Evolutionary conservation across 257 asterid genomes (phyloP), one percentile per base, ranked within the genome.

Genomic region (Echium plantagineum): DNA sequence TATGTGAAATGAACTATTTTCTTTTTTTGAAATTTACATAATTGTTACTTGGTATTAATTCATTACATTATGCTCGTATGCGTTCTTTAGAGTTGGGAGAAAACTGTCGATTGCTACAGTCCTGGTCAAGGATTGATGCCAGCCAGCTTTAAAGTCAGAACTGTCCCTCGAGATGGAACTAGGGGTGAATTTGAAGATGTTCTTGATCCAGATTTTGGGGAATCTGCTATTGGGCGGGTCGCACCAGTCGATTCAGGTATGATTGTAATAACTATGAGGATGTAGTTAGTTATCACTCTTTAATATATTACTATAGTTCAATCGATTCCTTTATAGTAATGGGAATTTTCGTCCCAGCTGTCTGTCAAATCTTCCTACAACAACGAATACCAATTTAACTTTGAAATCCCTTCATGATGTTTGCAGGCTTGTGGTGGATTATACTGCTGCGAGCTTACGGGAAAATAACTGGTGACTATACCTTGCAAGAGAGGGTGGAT

Each of bases 111-210:
- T 67, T 84, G 88, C 80, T 72, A 84, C 62, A 80, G 83, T 74
- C 95, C 90, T 21, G 95, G 95, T 62, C 85, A 80, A 74, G 94
- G 94, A 67, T 72, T 86, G 67, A 86, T 84, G 94, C 94, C 94
- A 16, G 88, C 95, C 15, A 86, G 95, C 80, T 87, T 87, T 38
- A 87, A 87, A 72, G 85, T 84, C 35, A 74, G 78, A 75, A 60
- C 65, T 20, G 65, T 72, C 67, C 90, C 94, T 62, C 81, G 80
- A 20, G 82, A 78, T 12, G 94, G 86, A 66, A 74, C 66, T 62
- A 76, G 66, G 55, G 88, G 82, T 59, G 94, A 82, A 61, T 75
- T 74, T 35, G 80, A 78, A 78, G 95, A 87, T 65, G 74, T 82
- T 69, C 80, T 77, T 60, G 94, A 84, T 79, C 90, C 94, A 3